Percentiles rank a stretch among this genome's conserved stretches.
Conservation (phyloP, 2,329 filamentous ascomycete species). For the Peltaster fructicola region DNA sequence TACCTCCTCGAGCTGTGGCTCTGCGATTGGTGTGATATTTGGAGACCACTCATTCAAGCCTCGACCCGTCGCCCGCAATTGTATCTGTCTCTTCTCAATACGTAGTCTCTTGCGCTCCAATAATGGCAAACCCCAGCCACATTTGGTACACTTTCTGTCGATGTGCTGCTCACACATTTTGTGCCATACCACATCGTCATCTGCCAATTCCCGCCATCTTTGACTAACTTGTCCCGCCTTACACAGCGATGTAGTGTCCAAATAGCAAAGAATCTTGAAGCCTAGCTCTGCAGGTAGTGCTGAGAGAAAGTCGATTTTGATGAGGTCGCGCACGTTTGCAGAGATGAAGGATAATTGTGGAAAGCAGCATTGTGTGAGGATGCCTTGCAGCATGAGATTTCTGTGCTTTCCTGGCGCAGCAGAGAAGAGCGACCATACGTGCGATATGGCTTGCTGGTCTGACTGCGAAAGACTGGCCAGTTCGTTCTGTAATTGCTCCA, state of each 20-base stretch:
- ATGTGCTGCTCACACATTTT: conserved; percentile 97
- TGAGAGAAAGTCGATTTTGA: conserved; percentile 91
- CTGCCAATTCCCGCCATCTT: conserved; percentile 75
- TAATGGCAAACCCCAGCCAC: conserved; percentile 83
- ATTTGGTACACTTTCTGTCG: conserved; percentile 82
- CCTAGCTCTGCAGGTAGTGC: conserved; percentile 79
- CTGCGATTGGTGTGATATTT: conserved; percentile 30
- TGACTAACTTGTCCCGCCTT: conserved; percentile 89
- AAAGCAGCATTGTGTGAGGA: conserved; percentile 93
- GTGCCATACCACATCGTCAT: conserved; percentile 95
- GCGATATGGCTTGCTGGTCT: conserved; percentile 89
- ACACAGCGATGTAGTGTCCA: conserved; percentile 87
- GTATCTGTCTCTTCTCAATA: conserved; percentile 73
- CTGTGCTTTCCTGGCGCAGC: conserved; percentile 86
- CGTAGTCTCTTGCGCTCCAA: conserved; percentile 75
- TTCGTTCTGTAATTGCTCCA: conserved; percentile 84
- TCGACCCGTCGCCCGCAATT: conserved; percentile 45
- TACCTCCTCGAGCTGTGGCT: conserved; percentile 12
- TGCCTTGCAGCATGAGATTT: conserved; percentile 89
- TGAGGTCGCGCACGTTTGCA: conserved; percentile 75
- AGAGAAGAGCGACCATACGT: conserved; percentile 96
- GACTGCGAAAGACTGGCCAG: conserved; percentile 63
- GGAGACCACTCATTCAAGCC: conserved; percentile 38
- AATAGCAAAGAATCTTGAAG: conserved; percentile 80
- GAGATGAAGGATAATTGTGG: conserved; percentile 89